These are phyloP conservation scores for Cladorrhinum sp. DNA, from an alignment of 2,329 filamentous ascomycete genomes.

Conservation along the genomic window DNA sequence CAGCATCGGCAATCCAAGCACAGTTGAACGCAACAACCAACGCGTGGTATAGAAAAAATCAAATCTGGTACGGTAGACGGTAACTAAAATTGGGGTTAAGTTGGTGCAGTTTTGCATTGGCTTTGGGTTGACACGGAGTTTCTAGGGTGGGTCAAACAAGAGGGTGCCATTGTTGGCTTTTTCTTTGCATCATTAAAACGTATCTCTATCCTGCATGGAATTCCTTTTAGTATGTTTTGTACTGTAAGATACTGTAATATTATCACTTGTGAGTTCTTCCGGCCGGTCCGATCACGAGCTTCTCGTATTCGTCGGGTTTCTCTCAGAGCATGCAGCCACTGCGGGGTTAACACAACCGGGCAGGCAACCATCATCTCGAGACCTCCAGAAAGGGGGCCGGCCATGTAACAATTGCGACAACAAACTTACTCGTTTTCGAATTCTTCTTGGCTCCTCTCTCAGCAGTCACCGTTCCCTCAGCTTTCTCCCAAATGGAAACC, in stretches of 20 bases:
- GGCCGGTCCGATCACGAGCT: background rate
- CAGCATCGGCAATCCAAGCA: constrained; percentile 46
- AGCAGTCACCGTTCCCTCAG: too few species aligned
- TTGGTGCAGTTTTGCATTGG: too few species aligned
- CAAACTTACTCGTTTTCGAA: too few species aligned
- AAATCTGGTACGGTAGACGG: too few species aligned
- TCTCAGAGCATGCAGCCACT: background rate
- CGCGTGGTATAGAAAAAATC: constrained; percentile 6
- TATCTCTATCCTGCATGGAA: too few species aligned
- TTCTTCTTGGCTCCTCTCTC: background rate
- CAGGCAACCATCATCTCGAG: background rate
- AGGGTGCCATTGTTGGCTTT: too few species aligned
- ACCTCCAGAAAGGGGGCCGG: background rate
- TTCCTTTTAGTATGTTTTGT: too few species aligned
- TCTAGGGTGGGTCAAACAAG: too few species aligned
- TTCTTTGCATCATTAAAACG: background rate
- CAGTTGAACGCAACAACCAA: constrained; percentile 35
- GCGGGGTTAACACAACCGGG: background rate
- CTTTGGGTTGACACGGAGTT: too few species aligned
- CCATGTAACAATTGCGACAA: too few species aligned
- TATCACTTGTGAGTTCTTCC: background rate
- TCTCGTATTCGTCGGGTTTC: background rate
- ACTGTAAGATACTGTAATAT: background rate
- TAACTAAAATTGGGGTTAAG: too few species aligned
- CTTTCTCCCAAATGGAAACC: background rate